Conservation (phyloP, 805 yeast genomes). For the Candida silvicultrix region DNA sequence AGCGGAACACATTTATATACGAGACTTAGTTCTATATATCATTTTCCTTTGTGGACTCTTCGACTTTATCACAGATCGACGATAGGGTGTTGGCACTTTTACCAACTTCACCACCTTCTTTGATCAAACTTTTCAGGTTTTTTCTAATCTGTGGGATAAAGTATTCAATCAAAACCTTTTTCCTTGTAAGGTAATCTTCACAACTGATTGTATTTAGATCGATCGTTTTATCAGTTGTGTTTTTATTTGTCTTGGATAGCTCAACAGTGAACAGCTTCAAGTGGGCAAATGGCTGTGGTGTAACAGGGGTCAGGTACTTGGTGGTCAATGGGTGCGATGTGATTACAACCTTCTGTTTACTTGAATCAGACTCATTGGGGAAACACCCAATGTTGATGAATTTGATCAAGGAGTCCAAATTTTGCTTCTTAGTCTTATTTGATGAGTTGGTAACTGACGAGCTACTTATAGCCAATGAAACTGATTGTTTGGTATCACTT, state of each 20-base stretch:
- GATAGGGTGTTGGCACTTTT: conserved; percentile 33
- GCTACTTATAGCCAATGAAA: conserved; percentile 27
- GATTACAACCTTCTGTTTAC: conserved; percentile 9
- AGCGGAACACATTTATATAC: not conserved
- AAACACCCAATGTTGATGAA: conserved; percentile 39
- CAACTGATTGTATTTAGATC: conserved; percentile 43
- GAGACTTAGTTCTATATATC: not conserved
- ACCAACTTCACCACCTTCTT: conserved; percentile 73
- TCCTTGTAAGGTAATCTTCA: conserved; percentile 56
- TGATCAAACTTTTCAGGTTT: conserved; percentile 44
- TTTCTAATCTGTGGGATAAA: conserved; percentile 41
- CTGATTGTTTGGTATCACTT: conserved; percentile 23
- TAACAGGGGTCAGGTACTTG: conserved; percentile 46
- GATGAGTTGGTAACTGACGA: conserved; percentile 18
- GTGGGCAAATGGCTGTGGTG: conserved; percentile 59
- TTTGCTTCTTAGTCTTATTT: conserved; percentile 20
- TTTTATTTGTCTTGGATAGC: conserved; percentile 13
- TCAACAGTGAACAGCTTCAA: conserved; percentile 51
- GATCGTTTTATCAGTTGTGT: conserved; percentile 11
- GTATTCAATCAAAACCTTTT: conserved; percentile 45
- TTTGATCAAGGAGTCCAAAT: conserved; percentile 31
- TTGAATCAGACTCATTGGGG: conserved; percentile 12
- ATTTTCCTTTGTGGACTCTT: not conserved
- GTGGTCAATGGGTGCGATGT: conserved; percentile 41
- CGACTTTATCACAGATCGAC: conserved; percentile 2